Conservation (phyloP, 305 asterid genomes). For the Solanum hybrid region DNA sequence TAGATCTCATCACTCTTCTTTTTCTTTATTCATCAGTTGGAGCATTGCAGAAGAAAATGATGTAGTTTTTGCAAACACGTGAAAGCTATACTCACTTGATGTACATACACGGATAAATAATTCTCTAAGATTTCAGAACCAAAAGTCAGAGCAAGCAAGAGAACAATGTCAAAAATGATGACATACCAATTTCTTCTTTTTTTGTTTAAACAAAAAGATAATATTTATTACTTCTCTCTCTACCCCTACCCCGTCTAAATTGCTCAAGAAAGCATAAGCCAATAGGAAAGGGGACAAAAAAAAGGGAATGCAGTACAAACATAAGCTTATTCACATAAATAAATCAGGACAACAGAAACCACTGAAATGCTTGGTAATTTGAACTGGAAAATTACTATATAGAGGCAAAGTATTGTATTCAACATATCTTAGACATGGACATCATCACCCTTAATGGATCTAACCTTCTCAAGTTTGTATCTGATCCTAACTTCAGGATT, state of each 20-base stretch:
- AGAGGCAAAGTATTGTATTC: not conserved
- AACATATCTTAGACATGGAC: not conserved
- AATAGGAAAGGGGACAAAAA: not conserved
- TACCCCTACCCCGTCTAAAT: not conserved
- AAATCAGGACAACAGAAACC: not conserved
- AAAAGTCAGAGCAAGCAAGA: not conserved
- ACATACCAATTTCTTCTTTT: not conserved
- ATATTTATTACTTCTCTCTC: not conserved
- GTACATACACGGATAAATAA: not conserved
- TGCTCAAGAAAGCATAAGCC: not conserved
- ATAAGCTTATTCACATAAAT: not conserved
- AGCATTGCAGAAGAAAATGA: not conserved
- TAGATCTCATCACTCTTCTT: not conserved
- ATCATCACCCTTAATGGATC: not conserved
- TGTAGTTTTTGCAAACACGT: not conserved
- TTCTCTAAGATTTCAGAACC: not conserved
- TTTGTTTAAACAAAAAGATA: not conserved
- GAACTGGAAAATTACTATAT: not conserved
- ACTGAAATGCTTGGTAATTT: not conserved
- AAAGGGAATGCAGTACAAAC: not conserved
- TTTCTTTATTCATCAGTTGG: not conserved
- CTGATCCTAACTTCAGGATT: conserved; percentile 89
- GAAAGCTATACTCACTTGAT: not conserved
- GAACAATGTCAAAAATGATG: not conserved
- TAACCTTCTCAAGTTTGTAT: conserved; percentile 88